Percentiles rank a stretch among this genome's conserved stretches.
These are phyloP conservation scores for Aspergillus sp. DNA, from an alignment of 2,329 filamentous ascomycete genomes.

Conservation along the genomic window DNA sequence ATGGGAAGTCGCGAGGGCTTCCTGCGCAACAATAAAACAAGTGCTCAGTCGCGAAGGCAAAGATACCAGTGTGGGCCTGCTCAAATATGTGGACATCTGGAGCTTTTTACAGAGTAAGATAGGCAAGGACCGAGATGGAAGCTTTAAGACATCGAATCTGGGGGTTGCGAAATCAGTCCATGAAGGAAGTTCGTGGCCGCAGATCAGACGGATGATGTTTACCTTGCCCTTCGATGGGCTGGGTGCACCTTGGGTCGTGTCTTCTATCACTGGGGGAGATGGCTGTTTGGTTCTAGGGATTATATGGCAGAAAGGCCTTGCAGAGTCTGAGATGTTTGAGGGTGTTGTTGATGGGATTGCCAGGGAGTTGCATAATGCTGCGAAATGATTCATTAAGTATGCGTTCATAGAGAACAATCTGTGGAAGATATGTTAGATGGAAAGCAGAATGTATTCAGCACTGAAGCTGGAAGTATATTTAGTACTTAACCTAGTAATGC, in stretches of 20 bases:
- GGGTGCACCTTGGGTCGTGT: conserved; percentile 41
- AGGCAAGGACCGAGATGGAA: conserved; percentile 35
- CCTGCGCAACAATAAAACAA: conserved; percentile 31
- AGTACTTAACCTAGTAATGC: too few relatives aligned
- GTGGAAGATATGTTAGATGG: too few relatives aligned
- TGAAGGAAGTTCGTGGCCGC: conserved; percentile 19
- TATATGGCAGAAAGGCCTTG: conserved; percentile 43
- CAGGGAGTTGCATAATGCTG: conserved; percentile 15
- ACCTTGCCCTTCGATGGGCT: conserved; percentile 46
- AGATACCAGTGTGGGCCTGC: conserved; percentile 38
- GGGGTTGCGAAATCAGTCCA: conserved; percentile 35
- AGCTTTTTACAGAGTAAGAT: conserved; percentile 38
- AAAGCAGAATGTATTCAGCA: too few relatives aligned
- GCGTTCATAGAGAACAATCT: too few relatives aligned
- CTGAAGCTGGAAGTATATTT: too few relatives aligned
- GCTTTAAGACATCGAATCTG: conserved; percentile 51
- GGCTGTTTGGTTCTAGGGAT: conserved; percentile 45
- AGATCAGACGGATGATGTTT: conserved; percentile 47
- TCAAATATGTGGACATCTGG: conserved; percentile 41
- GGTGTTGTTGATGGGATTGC: conserved; percentile 19
- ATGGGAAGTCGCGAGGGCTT: conserved; percentile 36
- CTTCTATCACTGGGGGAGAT: conserved; percentile 47
- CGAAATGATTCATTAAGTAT: not conserved
- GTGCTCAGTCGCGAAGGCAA: conserved; percentile 30
- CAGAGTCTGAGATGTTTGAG: conserved; percentile 32